Conservation (phyloP, 352 stramenopile species). For the Pythium guiyangense region DNA sequence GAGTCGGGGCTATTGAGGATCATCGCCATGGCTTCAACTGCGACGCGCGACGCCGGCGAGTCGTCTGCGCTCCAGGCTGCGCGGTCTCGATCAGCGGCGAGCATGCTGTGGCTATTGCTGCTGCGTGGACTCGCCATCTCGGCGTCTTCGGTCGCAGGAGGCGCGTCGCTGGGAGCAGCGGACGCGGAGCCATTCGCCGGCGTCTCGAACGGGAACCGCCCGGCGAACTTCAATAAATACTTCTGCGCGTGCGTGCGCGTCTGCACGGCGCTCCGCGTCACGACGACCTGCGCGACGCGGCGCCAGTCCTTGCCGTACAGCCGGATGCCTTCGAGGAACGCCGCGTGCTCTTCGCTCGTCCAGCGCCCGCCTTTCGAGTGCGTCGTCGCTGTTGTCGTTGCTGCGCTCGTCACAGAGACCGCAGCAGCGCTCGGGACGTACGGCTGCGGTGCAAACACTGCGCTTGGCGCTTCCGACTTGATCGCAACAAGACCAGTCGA, state of each 20-base stretch:
- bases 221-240: conserved; percentile 91
- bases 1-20: conserved; percentile 60
- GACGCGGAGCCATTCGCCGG: conserved; percentile 6
- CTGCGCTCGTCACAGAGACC: no score
- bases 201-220: conserved; percentile 69
- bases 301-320: conserved; percentile 87
- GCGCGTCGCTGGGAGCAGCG: neutral
- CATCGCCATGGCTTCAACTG: conserved; percentile 61
- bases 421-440: no score
- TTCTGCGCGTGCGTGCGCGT: conserved; percentile 88
- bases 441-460: no score
- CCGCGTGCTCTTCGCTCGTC: conserved; percentile 83
- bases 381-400: conserved; percentile 10
- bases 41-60: conserved; percentile 11
- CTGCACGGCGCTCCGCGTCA: conserved; percentile 82
- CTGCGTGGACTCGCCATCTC: conserved; percentile 1
- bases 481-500: no score
- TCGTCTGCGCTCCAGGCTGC: conserved; percentile 32
- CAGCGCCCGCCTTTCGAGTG: conserved; percentile 81
- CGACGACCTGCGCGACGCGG: conserved; percentile 76
- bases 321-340: conserved; percentile 85
- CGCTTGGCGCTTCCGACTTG: no score
- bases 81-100: neutral
- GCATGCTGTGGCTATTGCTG: neutral
- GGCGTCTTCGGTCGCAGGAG: neutral